Evolutionary conservation across 2,329 filamentous ascomycete species (phyloP), one percentile per base, ranked within the genome.

Genomic region (Neoascochyta sp.): DNA sequence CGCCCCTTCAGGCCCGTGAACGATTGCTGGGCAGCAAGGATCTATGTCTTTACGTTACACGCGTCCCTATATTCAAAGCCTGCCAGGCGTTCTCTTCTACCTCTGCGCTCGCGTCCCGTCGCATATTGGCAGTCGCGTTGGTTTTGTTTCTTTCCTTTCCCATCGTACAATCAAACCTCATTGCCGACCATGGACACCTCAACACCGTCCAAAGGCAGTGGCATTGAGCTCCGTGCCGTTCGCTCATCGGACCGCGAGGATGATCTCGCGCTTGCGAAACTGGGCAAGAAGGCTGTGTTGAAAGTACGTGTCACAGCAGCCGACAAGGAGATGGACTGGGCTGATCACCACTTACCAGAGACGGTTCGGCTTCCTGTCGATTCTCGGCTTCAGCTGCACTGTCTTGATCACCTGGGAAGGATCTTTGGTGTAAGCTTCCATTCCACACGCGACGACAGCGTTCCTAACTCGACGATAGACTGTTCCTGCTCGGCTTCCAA

Each of bases 391-490:
- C 29, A 52, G 45, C 13, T 56, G 52, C 24, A 54, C 50, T 1
- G 43, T 56, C 10, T 28, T 57, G 34, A 42, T 52, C 7, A 55
- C 54, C 7, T 57, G 54, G 54, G 54, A 56, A 26, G 50, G 34
- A 1, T 45, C 43, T 17, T 22, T 57, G 10, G 34, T 48, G 51
- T 54, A 26, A 16, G 52, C 10, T 31, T 15, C n/a, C 9, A 21
- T 21, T 11, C 10, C 7, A 4, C 4, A 2, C 9, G 12, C 4
- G n/a, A 10, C 21, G 3, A 7, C n/a, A 13, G 11, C 8, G 7
- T n/a, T 9, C 11, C 34, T 50, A 24, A 54, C 16, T 2, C 15
- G 7, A 1, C 5, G 8, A 13, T 15, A 55, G 50, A 13, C 9
- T 55, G 14, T 55, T 49, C 17, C 36, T 44, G 2, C 28, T 39